These are phyloP conservation scores for Platismatia glauca DNA, from an alignment of 495 filamentous ascomycete genomes.

Conservation along the genomic window DNA sequence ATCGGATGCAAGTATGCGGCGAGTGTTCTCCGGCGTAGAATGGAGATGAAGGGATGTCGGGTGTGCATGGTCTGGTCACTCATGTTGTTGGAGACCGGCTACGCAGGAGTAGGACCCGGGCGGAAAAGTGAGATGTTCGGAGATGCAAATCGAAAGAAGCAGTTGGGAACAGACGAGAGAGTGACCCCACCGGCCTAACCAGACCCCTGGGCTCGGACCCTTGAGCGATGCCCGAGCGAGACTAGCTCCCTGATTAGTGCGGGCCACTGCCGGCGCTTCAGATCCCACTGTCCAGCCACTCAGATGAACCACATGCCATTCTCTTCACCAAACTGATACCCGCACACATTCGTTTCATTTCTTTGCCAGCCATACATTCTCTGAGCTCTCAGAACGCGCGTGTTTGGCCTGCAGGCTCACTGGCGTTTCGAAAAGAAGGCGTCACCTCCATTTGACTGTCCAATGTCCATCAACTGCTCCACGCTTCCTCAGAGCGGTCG, in stretches of 20 bases:
- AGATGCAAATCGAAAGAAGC: neutral
- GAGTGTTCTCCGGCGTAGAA: neutral
- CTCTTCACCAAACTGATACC: conserved; percentile 11
- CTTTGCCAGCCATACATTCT: conserved; percentile 17
- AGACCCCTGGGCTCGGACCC: too few species aligned
- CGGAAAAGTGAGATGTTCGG: neutral
- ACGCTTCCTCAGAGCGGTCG: neutral
- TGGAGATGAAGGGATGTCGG: neutral
- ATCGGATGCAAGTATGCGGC: neutral
- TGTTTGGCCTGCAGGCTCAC: neutral
- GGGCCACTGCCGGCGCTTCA: conserved; percentile 13
- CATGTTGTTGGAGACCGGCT: too few species aligned
- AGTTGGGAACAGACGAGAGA: too few species aligned
- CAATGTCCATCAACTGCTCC: neutral
- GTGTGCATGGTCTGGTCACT: too few species aligned
- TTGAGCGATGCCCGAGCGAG: neutral
- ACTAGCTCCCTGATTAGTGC: neutral
- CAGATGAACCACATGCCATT: conserved; percentile 5
- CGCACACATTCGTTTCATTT: conserved; percentile 9
- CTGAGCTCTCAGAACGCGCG: neutral
- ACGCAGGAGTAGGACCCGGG: too few species aligned
- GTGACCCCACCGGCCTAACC: too few species aligned
- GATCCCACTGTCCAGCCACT: conserved; percentile 4
- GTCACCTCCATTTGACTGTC: conserved; percentile 2
- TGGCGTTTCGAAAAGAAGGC: neutral